These are phyloP conservation scores for Paraphoma chrysanthemicola DNA, from an alignment of 2,329 filamentous ascomycete species.

Conservation along the genomic window DNA sequence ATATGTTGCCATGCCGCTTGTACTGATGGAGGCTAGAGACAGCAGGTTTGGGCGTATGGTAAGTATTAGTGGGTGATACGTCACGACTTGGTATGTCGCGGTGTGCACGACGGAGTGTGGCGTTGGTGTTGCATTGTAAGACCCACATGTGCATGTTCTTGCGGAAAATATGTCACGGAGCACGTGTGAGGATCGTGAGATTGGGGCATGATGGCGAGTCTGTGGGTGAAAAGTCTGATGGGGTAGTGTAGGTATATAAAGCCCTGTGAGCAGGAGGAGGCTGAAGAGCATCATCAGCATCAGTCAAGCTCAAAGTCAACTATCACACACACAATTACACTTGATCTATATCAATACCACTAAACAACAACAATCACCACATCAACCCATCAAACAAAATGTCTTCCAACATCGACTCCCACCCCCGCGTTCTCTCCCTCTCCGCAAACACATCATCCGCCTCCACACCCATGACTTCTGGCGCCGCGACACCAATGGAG, in stretches of 20 bases:
- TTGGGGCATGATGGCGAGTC: not conserved
- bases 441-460: conserved; percentile 12
- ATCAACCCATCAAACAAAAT: conserved; percentile 17
- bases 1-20: conserved; percentile 13
- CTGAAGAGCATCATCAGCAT: not conserved
- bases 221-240: not conserved
- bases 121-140: conserved; percentile 3
- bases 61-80: not conserved
- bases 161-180: conserved; percentile 18
- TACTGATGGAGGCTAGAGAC: not conserved
- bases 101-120: conserved; percentile 5
- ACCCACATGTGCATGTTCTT: conserved; percentile 16
- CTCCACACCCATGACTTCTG: conserved; percentile 5
- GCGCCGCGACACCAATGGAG: conserved; percentile 13
- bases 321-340: conserved; percentile 5
- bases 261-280: not conserved
- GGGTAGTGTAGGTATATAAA: conserved; percentile 17
- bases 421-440: conserved; percentile 31
- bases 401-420: conserved; percentile 23
- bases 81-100: conserved; percentile 12
- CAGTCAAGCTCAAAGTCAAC: conserved; percentile 4
- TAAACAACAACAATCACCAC: not conserved
- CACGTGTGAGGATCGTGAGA: conserved; percentile 17
- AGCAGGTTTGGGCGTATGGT: conserved; percentile 4
- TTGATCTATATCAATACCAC: conserved; percentile 1